Percentiles rank a stretch among this genome's conserved stretches.
Evolutionary conservation across 202 grass and related monocot genomes (phyloP).

Genomic region (Bolboschoenoplectus hybrid): DNA sequence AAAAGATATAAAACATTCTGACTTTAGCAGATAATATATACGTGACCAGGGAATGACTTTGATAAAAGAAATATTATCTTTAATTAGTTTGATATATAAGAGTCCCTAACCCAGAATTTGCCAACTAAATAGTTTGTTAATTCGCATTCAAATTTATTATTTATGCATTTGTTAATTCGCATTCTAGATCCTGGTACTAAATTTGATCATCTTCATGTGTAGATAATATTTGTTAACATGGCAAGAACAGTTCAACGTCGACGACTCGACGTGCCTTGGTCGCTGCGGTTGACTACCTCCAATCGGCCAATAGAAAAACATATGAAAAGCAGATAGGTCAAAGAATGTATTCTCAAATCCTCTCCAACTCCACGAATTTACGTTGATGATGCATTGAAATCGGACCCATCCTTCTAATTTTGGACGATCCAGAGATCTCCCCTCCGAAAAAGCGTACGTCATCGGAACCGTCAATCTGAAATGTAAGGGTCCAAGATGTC

Average conservation of each 20-base stretch:
- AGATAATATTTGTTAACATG: neutral
- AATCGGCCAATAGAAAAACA: constrained; percentile 12
- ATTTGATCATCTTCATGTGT: neutral
- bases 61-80: constrained; percentile 6
- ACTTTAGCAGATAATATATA: neutral
- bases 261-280: constrained; percentile 1
- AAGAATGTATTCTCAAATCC: neutral
- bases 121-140: neutral
- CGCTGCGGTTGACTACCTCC: neutral
- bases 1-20: neutral
- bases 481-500: neutral
- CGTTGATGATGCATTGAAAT: neutral
- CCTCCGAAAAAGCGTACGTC: neutral
- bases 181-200: constrained; percentile 17
- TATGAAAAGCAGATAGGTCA: neutral
- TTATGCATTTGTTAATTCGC: neutral
- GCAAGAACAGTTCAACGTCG: constrained; percentile 22
- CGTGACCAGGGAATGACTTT: constrained; percentile 1
- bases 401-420: neutral
- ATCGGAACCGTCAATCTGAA: neutral
- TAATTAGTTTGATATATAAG: neutral
- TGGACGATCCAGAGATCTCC: neutral
- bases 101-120: neutral
- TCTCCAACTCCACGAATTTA: neutral
- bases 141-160: neutral